Conservation (phyloP, 257 asterid species). For the Linaria vulgaris region DNA sequence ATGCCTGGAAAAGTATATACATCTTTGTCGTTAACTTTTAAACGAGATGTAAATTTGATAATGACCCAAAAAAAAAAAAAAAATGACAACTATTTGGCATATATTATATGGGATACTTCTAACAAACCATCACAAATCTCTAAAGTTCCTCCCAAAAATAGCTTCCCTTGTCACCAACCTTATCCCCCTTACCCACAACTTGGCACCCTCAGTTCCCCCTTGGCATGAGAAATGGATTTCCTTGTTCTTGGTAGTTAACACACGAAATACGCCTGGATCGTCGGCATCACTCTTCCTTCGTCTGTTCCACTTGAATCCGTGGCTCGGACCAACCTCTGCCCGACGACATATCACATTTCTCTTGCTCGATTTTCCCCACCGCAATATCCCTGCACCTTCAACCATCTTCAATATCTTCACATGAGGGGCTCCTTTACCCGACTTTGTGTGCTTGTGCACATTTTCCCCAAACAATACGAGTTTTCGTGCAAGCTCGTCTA, state of each 20-base stretch:
- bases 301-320: constrained; percentile 51
- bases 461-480: constrained; percentile 48
- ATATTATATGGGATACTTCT: too few relatives aligned
- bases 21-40: too few relatives aligned
- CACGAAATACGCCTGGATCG: constrained; percentile 57
- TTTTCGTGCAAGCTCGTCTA: constrained; percentile 55
- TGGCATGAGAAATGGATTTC: constrained; percentile 71
- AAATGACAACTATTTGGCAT: too few relatives aligned
- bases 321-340: constrained; percentile 62
- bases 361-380: constrained; percentile 68
- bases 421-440: constrained; percentile 60
- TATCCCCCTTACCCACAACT: constrained; percentile 74
- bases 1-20: too few relatives aligned
- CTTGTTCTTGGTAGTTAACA: constrained; percentile 53
- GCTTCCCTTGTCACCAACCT: constrained; percentile 60
- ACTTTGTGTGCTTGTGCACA: constrained; percentile 66
- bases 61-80: too few relatives aligned
- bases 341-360: constrained; percentile 61
- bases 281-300: constrained; percentile 55
- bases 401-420: constrained; percentile 60
- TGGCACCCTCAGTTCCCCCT: constrained; percentile 55
- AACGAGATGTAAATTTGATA: too few relatives aligned
- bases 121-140: background rate
- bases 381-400: constrained; percentile 40
- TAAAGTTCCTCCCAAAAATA: constrained; percentile 31